phyloP scores from a whole-genome alignment of 2,329 filamentous ascomycete genomes.

The Aureobasidium sp. region DNA sequence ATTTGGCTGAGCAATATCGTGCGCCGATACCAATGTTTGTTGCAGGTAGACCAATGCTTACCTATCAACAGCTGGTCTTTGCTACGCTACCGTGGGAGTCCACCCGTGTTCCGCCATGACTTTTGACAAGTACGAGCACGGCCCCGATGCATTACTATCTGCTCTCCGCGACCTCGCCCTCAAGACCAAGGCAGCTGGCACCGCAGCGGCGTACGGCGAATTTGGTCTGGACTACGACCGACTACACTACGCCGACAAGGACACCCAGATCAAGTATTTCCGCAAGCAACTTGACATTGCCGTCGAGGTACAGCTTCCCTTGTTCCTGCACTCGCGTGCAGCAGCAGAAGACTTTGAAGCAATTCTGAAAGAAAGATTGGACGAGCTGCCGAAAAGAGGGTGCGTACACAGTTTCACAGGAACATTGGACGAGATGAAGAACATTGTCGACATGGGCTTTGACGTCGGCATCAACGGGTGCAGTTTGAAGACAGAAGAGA shows the following conservation, averaged over 20 bases:
- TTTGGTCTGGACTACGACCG: constrained; percentile 96
- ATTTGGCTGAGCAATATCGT: constrained; percentile 70
- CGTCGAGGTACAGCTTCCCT: constrained; percentile 66
- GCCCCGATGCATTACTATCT: constrained; percentile 47
- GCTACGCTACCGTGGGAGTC: constrained; percentile 87
- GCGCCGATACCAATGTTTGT: constrained; percentile 28
- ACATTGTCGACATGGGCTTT: constrained; percentile 71
- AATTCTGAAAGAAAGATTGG: constrained; percentile 51
- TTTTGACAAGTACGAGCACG: constrained; percentile 60
- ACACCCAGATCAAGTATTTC: constrained; percentile 79
- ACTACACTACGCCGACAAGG: constrained; percentile 70
- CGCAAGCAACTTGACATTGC: constrained; percentile 74
- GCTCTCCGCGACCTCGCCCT: constrained; percentile 60
- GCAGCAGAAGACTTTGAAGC: constrained; percentile 78
- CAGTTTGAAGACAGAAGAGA: constrained; percentile 89
- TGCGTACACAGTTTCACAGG: constrained; percentile 96
- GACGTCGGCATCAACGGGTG: constrained; percentile 96
- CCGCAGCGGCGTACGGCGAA: constrained; percentile 80
- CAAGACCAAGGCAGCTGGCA: constrained; percentile 48
- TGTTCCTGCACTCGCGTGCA: constrained; percentile 88
- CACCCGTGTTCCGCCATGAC: constrained; percentile 83
- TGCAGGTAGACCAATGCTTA: neutral
- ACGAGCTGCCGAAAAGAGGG: constrained; percentile 56
- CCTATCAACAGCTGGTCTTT: constrained; percentile 56
- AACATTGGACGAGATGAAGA: constrained; percentile 72